Conservation (phyloP, 441 rosid genomes). For the Biscutella auriculata region DNA sequence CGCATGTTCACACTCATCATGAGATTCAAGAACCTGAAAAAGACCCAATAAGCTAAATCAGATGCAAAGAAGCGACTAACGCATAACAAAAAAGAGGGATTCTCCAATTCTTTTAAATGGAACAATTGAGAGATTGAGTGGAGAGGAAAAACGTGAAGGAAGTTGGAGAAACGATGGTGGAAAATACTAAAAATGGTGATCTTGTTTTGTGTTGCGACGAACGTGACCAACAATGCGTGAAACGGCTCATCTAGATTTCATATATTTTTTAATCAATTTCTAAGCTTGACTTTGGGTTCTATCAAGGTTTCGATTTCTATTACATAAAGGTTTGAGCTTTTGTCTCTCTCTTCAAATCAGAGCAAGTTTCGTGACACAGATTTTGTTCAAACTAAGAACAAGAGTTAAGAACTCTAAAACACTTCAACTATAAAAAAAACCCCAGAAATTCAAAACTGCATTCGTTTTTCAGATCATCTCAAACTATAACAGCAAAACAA, state of each 20-base stretch:
- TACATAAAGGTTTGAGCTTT: background rate
- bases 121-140: background rate
- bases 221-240: slow-evolving; percentile 6
- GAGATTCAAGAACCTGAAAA: background rate
- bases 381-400: background rate
- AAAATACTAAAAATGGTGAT: background rate
- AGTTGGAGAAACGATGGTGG: slow-evolving; percentile 7
- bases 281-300: background rate
- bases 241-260: background rate
- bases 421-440: slow-evolving; percentile 2
- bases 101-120: background rate
- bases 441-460: slow-evolving; percentile 1
- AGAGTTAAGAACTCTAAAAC: background rate
- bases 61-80: background rate
- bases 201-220: background rate
- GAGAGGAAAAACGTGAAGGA: slow-evolving; percentile 12
- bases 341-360: background rate
- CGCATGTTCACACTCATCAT: slow-evolving; percentile 29
- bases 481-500: background rate
- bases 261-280: background rate
- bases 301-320: no score
- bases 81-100: background rate
- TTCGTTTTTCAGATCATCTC: background rate
- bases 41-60: background rate
- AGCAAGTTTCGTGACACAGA: background rate